Evolutionary conservation across 768 basidiomycete species (phyloP), one percentile per base, ranked within the genome.

Genomic region (Mycena alexandri): DNA sequence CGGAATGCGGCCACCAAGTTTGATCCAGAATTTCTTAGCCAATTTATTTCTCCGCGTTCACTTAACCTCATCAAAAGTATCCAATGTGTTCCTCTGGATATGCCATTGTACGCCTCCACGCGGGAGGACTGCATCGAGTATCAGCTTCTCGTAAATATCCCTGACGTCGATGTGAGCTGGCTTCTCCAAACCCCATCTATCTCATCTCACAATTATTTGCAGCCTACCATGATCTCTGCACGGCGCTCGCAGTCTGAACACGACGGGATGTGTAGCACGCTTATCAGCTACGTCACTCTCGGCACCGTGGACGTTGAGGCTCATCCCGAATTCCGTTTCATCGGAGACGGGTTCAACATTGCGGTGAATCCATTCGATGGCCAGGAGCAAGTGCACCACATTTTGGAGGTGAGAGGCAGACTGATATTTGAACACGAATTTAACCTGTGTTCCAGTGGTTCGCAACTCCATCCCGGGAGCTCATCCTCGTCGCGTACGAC

Each of bases 101-200:
- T 19, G 12, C 61, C 52, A 3, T 6, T 62, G 1, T 62, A 53
- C 14, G 8, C 52, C 0, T 54, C 52, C 0, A 25, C 53, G 14
- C 21, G 29, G 4, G 52, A 54, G 12, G 61, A 53, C 41, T 51
- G 42, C 25, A 4, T 46, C 3, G 44, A 62, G 14, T 62, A 44
- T 36, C 61, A 62, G 42, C 46, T 33, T 13, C 16, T 62, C 3
- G 2, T 62, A 12, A 62, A 62, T 43, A 44, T 62, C 19, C 51
- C 61, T 1, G 61, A 46, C 1, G 8, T 62, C 17, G 61, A 62
- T 62, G 61, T 62, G 44, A 62, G 61, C 42, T 9, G 9, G 3
- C 7, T 43, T 42, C 13, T 25, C 19, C 7, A 6, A 8, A 13
- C 4, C 29, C n/a, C n/a, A n/a, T 34, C 21, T 12, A 17, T 9